Evolutionary conservation across 2,329 filamentous ascomycete species (phyloP).

Genomic region (Pestalotiopsis sp.): DNA sequence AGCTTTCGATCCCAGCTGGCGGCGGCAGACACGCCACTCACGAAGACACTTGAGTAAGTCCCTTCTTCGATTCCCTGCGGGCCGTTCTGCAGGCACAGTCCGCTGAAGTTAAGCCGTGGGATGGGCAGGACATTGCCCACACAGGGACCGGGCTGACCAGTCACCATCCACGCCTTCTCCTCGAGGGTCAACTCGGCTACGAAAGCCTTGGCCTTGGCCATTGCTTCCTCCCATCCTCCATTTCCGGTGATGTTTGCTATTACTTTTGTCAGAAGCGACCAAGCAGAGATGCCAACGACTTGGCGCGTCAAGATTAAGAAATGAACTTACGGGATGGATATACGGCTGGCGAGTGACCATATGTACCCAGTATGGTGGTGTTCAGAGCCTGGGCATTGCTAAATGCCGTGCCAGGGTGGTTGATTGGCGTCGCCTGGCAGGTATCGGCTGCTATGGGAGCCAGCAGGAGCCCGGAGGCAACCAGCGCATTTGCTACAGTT

Average conservation of each 20-base stretch:
- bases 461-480: background rate
- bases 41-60: conserved; percentile 71
- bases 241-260: conserved; percentile 39
- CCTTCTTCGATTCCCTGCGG: conserved; percentile 67
- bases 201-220: conserved; percentile 37
- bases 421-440: background rate
- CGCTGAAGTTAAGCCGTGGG: conserved; percentile 56
- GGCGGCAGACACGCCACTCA: conserved; percentile 68
- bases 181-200: conserved; percentile 20
- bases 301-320: too few species aligned
- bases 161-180: conserved; percentile 22
- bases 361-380: conserved; percentile 42
- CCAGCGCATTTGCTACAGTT: background rate
- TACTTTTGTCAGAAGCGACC: background rate
- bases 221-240: conserved; percentile 38
- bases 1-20: conserved; percentile 71
- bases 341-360: conserved; percentile 40
- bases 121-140: conserved; percentile 45
- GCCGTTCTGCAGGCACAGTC: conserved; percentile 70
- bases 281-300: conserved; percentile 11
- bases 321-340: conserved; percentile 39
- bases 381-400: conserved; percentile 42
- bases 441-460: background rate
- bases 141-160: conserved; percentile 18
- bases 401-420: conserved; percentile 28